Evolutionary conservation across 495 filamentous ascomycete species (phyloP), one percentile per base, ranked within the genome.

Genomic region (Penicillium silybi): DNA sequence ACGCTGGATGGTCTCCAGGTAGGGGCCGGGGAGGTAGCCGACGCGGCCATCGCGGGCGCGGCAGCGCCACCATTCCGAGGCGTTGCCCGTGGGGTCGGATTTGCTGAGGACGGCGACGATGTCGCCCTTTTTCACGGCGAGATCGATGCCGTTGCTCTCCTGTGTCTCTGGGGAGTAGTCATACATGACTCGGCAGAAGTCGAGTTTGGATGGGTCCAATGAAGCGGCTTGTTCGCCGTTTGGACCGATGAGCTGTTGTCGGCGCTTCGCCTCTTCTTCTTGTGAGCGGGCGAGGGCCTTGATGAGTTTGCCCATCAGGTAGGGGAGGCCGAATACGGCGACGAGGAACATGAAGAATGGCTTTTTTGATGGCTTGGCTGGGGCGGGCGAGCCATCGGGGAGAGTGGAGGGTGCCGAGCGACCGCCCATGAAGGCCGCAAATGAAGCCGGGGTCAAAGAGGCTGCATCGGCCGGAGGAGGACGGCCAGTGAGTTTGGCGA

Each of bases 61-160:
- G 70, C 93, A 99, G 50, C 87, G 84, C 93, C 93, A 99, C 93
- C 93, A 99, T 65, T 97, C 91, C 45, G 84, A 87, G 11, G 90
- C 84, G 58, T 96, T 89, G 42, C 95, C 95, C 68, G 90, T 80
- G 1, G 93, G 92, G 64, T 99, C 93, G 9, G 81, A 85, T 75
- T 97, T 97, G 71, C 86, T 86, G 44, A 99, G 77, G 6, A 99
- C 91, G 34, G 93, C 93, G 17, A 99, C 92, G 18, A 97, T 80
- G 58, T 99, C 93, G 43, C 92, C 92, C 75, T 96, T 97, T 74
- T 87, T 91, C 23, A 95, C 95, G 18, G 85, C 84, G 8, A 99
- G 79, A 60, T 99, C 95, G 44, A 96, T 80, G 16, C 91, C 90
- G 25, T 80, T 75, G 54, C 73, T 77, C 49, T 80, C 83, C 51